Percentiles rank a stretch among this genome's conserved stretches.
phyloP scores from a whole-genome alignment of 75 land plant genomes.

The Pinus taeda region DNA sequence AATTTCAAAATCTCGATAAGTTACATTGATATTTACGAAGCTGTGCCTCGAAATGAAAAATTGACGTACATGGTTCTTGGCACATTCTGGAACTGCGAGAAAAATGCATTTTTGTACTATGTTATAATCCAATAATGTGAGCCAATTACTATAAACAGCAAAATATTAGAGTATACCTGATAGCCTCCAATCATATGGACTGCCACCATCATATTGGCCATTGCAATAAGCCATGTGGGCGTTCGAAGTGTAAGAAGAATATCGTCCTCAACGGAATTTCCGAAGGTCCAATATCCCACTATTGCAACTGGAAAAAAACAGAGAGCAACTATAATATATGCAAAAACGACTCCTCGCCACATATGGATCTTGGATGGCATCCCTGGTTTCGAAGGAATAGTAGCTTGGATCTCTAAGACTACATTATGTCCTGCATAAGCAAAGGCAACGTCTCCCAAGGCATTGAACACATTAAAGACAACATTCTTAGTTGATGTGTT shows the following conservation, averaged over 20 bases:
- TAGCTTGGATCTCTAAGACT: slow-evolving; percentile 68
- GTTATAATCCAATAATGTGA: neutral
- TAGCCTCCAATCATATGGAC: slow-evolving; percentile 71
- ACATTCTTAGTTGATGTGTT: slow-evolving; percentile 8
- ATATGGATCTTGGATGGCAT: slow-evolving; percentile 63
- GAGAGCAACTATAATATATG: slow-evolving; percentile 52
- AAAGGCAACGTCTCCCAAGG: slow-evolving; percentile 57
- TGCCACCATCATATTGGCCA: slow-evolving; percentile 57
- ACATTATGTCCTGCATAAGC: slow-evolving; percentile 76
- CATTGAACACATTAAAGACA: slow-evolving; percentile 45
- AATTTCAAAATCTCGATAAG: no score
- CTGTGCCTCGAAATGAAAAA: no score
- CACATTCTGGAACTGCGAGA: no score
- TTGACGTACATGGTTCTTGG: no score
- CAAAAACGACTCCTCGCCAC: slow-evolving; percentile 65
- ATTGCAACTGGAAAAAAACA: slow-evolving; percentile 67
- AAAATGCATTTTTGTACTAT: no score
- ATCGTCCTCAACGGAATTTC: slow-evolving; percentile 43
- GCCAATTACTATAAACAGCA: no score
- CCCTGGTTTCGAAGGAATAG: slow-evolving; percentile 54
- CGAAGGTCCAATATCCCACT: slow-evolving; percentile 70
- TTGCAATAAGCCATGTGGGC: slow-evolving; percentile 58
- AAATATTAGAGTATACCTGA: slow-evolving; percentile 35
- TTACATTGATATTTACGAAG: no score
- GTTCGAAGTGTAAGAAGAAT: slow-evolving; percentile 27